phyloP scores from a whole-genome alignment of 192 early-diverging fungal genomes.

The Coemansia sp. region DNA sequence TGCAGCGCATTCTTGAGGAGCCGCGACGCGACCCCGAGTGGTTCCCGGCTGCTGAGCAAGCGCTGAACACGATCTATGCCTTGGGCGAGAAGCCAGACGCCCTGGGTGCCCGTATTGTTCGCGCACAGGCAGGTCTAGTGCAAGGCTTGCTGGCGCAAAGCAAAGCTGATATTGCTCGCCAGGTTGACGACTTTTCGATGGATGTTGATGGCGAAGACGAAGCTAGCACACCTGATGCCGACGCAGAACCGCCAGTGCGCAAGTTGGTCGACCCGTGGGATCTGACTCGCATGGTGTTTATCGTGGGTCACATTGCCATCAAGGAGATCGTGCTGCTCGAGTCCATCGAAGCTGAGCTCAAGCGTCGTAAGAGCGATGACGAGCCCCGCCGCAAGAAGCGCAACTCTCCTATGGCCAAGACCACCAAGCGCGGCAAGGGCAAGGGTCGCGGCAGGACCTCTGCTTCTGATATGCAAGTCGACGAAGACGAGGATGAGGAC shows the following conservation, averaged over 20 bases:
- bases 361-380: conserved; percentile 68
- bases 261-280: conserved; percentile 66
- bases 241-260: conserved; percentile 5
- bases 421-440: conserved; percentile 21
- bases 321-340: conserved; percentile 98
- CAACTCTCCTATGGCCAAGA: conserved; percentile 22
- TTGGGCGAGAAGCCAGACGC: conserved; percentile 91
- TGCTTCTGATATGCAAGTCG: conserved; percentile 16
- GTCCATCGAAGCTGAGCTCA: conserved; percentile 91
- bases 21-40: conserved; percentile 59
- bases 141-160: conserved; percentile 57
- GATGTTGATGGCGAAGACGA: conserved; percentile 44
- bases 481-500: conserved; percentile 52
- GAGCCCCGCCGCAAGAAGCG: conserved; percentile 53
- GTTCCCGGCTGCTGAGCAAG: conserved; percentile 94
- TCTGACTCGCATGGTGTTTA: conserved; percentile 85
- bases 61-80: conserved; percentile 89
- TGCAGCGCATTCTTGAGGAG: conserved; percentile 59
- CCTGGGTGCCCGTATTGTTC: conserved; percentile 79
- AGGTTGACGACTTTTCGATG: conserved; percentile 18
- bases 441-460: conserved; percentile 12
- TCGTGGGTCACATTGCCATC: conserved; percentile 95
- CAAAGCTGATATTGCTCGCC: conserved; percentile 11
- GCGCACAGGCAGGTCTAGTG: conserved; percentile 65
- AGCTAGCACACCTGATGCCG: conserved; percentile 22